Evolutionary conservation across 2,329 filamentous ascomycete genomes (phyloP).

Genomic region (Erysiphe neolycopersici): DNA sequence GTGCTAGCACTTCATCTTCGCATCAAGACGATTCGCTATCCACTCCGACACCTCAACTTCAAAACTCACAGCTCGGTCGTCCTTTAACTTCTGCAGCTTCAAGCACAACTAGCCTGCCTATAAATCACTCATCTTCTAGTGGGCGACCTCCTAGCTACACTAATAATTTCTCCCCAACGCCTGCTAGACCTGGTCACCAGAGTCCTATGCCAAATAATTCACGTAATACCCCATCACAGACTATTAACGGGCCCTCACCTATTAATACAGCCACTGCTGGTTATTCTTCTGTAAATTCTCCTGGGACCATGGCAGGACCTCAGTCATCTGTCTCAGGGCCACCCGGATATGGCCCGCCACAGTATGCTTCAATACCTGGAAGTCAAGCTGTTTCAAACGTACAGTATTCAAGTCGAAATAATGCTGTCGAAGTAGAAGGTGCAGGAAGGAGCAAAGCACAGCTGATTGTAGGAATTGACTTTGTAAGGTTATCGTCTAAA

Average conservation of each 20-base stretch:
- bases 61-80: constrained; percentile 6
- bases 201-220: constrained; percentile 12
- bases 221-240: constrained; percentile 13
- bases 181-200: constrained; percentile 22
- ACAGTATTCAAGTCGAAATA: constrained; percentile 14
- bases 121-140: constrained; percentile 34
- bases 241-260: constrained; percentile 32
- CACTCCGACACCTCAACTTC: constrained; percentile 7
- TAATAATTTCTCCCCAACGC: constrained; percentile 25
- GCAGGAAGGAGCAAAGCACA: constrained; percentile 81
- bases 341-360: constrained; percentile 12
- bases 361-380: constrained; percentile 8
- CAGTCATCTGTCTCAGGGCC: constrained; percentile 11
- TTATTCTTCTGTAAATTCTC: constrained; percentile 25
- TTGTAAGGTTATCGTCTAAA: constrained; percentile 32
- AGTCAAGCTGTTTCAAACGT: constrained; percentile 7
- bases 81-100: constrained; percentile 16
- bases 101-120: constrained; percentile 25
- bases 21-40: constrained; percentile 11
- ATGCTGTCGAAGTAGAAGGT: constrained; percentile 53
- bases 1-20: constrained; percentile 24
- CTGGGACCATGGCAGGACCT: constrained; percentile 15
- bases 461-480: constrained; percentile 95
- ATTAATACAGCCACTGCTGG: constrained; percentile 35
- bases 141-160: constrained; percentile 38